A percentile compares a stretch with the other conserved stretches of the same genome.
These are phyloP conservation scores for Sugiyamaella chiloensis DNA, from an alignment of 805 yeast genomes.

Conservation along the genomic window DNA sequence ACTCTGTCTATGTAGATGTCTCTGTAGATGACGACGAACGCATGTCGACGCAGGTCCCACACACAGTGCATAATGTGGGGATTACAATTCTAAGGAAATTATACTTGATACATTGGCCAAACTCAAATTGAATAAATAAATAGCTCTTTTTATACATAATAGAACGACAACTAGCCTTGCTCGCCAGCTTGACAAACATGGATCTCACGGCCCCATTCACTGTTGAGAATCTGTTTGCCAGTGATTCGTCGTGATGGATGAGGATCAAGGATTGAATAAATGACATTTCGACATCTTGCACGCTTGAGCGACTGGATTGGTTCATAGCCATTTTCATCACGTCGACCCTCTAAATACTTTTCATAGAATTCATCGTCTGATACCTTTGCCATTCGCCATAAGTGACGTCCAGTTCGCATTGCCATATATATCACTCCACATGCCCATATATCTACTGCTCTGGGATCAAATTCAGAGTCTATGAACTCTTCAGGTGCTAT, in stretches of 20 bases:
- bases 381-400: conserved; percentile 78
- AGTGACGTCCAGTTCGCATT: conserved; percentile 85
- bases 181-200: conserved; percentile 71
- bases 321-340: conserved; percentile 80
- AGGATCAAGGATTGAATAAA: conserved; percentile 89
- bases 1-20: too few relatives aligned
- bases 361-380: conserved; percentile 73
- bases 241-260: conserved; percentile 80
- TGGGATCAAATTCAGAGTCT: conserved; percentile 59
- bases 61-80: too few relatives aligned
- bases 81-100: too few relatives aligned
- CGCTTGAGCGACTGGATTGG: conserved; percentile 83
- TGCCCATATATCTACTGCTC: conserved; percentile 85
- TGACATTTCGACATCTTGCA: conserved; percentile 86
- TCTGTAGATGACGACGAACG: too few relatives aligned
- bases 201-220: conserved; percentile 94
- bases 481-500: conserved; percentile 85
- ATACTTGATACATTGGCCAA: too few relatives aligned
- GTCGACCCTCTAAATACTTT: conserved; percentile 71
- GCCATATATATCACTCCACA: conserved; percentile 72
- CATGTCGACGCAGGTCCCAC: too few relatives aligned
- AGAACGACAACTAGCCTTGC: conserved; percentile 16
- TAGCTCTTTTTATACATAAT: too few relatives aligned
- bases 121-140: too few relatives aligned
- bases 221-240: conserved; percentile 78